Base-by-base conservation (phyloP, 2,329 filamentous ascomycete genomes). In the Fonsecaea pugnacius region DNA sequence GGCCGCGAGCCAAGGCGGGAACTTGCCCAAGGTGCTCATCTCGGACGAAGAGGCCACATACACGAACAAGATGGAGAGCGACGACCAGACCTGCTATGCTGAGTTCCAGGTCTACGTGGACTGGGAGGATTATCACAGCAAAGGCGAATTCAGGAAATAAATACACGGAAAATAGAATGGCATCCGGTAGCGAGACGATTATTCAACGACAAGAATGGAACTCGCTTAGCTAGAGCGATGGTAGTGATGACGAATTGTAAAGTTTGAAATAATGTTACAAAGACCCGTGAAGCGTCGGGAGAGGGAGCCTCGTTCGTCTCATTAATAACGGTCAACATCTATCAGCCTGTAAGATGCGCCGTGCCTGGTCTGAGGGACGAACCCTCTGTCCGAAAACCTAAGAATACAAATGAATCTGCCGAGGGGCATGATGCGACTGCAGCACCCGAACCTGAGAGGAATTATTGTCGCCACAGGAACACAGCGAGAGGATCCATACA, bases 1-100 rank as follows among this genome's bases (percentile, higher is more conserved):
- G 76, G 88, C 89, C 0, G 89, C 89, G 0, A 48, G 38, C 4
- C 58, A 62, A 36, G 58, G 84, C 82, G 1, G 83, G 79, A 12
- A 82, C 0, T 70, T 84, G 10, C 74, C 78, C 36, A 87, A 87
- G 71, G 74, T 82, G 7, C 76, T 82, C 18, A 82, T 87, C 57
- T 78, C 78, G n/a, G 83, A 87, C 40, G 65, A 73, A 59, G 72
- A 75, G 58, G 70, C 70, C 3, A 65, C 63, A 10, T 71, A 72
- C 38, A 72, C 69, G 30, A 69, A 68, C 50, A 58, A 63, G 58
- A 68, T 73, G 66, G 72, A 73, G 59, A 69, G 69, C 61, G 71
- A 73, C 35, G 51, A 68, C 3, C 66, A 73, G 62, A 68, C 65
- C 7, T 68, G 68, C 54, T 73, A 70, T 62, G 68, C 69, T 30